phyloP scores from a whole-genome alignment of 208 protist genomes.

The Naegleria lovaniensis region DNA sequence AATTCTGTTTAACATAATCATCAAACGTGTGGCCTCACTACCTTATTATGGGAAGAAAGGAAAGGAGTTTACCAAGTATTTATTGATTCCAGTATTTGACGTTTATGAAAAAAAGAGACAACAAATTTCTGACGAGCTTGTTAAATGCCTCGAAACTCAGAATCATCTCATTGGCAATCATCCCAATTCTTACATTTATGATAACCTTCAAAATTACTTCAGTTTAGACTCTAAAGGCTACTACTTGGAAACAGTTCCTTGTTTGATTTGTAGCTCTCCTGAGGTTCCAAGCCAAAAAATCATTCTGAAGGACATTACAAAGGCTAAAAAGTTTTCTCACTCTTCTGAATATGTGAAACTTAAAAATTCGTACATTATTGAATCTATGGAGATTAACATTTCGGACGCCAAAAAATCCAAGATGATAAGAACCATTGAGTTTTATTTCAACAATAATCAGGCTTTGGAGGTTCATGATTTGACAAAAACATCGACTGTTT shows the following conservation, averaged over 20 bases:
- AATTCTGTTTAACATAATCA: neutral
- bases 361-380: neutral
- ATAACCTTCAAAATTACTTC: neutral
- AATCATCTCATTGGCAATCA: neutral
- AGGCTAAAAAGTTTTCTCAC: neutral
- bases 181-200: constrained; percentile 7
- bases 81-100: neutral
- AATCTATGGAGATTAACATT: neutral
- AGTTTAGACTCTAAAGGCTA: neutral
- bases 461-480: neutral
- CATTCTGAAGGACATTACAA: neutral
- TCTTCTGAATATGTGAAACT: neutral
- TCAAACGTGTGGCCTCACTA: neutral
- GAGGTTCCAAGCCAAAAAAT: neutral
- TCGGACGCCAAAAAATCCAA: neutral
- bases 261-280: neutral
- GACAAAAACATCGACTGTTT: neutral
- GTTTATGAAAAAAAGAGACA: neutral
- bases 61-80: neutral
- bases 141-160: neutral
- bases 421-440: neutral
- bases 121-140: neutral
- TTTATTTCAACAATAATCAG: neutral
- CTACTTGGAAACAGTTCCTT: neutral
- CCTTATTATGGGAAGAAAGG: neutral